Percentiles rank a stretch among this genome's conserved stretches.
Conservation (phyloP, 352 stramenopile genomes). For the Thraustochytrium sp. region DNA sequence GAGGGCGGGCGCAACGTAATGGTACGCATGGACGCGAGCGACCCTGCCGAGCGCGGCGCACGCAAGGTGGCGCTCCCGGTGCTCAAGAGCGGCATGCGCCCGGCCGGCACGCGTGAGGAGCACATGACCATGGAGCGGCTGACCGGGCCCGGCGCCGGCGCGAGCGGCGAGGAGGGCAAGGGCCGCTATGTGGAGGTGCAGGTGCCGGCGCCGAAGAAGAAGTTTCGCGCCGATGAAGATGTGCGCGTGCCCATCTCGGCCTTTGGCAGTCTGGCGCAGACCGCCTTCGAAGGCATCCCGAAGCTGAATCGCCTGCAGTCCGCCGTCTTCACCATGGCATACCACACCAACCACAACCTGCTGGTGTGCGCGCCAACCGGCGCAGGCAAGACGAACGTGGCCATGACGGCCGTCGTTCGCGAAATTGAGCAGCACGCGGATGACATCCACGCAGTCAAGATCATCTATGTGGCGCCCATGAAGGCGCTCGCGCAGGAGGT, state of each 20-base stretch:
- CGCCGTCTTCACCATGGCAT: constrained; percentile 91
- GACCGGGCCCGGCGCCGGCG: constrained; percentile 11
- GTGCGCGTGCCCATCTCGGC: constrained; percentile 9
- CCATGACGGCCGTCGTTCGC: constrained; percentile 91
- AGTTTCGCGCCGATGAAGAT: constrained; percentile 1
- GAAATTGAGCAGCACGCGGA: constrained; percentile 72
- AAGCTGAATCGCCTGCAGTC: constrained; percentile 95
- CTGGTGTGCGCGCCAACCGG: constrained; percentile 80
- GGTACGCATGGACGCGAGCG: not conserved
- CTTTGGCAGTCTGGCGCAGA: constrained; percentile 25
- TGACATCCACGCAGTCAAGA: constrained; percentile 70
- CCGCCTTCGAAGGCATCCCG: constrained; percentile 65
- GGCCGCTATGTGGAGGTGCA: not conserved
- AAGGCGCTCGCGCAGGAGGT: constrained; percentile 98
- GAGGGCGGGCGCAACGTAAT: not conserved
- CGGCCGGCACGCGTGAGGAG: not conserved
- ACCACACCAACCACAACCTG: constrained; percentile 92
- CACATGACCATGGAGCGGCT: constrained; percentile 11
- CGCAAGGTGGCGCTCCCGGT: not conserved
- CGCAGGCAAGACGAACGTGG: constrained; percentile 85
- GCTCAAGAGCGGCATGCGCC: not conserved
- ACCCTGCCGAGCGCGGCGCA: not conserved
- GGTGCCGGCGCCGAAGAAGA: not conserved
- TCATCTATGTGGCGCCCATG: constrained; percentile 94
- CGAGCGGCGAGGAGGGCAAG: constrained; percentile 5